A percentile compares a stretch with the other conserved stretches of the same genome.
These are phyloP conservation scores for Hevea brasiliensis DNA, from an alignment of 345 rosid genomes.

Conservation along the genomic window DNA sequence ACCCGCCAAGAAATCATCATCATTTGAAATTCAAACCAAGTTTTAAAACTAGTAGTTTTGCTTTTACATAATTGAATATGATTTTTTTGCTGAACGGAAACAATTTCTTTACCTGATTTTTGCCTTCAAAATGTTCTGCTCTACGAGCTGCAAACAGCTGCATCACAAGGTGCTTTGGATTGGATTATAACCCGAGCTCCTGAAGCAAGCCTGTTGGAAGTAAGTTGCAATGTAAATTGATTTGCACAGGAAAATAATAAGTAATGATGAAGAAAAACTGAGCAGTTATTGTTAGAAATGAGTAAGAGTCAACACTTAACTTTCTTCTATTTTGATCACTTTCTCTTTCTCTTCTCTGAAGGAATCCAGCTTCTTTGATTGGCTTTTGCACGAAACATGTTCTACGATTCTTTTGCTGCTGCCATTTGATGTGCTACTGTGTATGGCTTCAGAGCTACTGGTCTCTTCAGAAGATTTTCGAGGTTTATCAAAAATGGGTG, in stretches of 20 bases:
- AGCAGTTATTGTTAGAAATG: neutral
- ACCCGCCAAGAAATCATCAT: constrained; percentile 22
- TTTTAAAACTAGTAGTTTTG: constrained; percentile 1
- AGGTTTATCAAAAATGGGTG: constrained; percentile 62
- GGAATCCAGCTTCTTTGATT: constrained; percentile 51
- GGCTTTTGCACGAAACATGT: constrained; percentile 36
- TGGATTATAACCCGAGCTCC: constrained; percentile 97
- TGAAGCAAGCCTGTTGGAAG: constrained; percentile 87
- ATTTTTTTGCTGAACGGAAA: constrained; percentile 5
- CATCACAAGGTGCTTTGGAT: constrained; percentile 52
- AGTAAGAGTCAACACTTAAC: constrained; percentile 52
- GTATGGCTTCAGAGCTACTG: constrained; percentile 30
- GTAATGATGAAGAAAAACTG: constrained; percentile 1
- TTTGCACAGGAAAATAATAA: neutral
- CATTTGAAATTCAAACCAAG: constrained; percentile 37
- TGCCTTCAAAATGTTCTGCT: constrained; percentile 6
- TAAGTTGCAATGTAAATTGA: constrained; percentile 9
- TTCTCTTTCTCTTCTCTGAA: constrained; percentile 61
- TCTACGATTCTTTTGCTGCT: constrained; percentile 61
- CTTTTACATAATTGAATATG: constrained; percentile 12
- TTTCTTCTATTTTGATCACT: constrained; percentile 86
- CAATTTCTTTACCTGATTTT: constrained; percentile 1
- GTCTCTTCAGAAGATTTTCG: constrained; percentile 53
- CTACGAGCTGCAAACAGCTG: constrained; percentile 37
- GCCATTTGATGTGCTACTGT: constrained; percentile 31